Conservation (phyloP, 2,329 filamentous ascomycete species). For the Colletotrichum navitas region DNA sequence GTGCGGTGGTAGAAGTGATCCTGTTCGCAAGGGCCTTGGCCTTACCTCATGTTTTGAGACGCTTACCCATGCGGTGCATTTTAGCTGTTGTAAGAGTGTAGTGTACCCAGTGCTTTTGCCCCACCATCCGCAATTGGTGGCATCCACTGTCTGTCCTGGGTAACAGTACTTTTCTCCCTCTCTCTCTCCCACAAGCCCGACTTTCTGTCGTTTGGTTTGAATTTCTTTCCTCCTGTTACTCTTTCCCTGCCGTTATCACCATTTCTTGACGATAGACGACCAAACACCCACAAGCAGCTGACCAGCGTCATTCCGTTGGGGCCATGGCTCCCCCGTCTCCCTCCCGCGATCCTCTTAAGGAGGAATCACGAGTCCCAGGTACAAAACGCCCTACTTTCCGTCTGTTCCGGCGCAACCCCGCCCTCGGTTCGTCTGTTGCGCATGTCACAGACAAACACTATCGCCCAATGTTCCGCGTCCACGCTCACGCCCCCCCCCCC, state of each 20-base stretch:
- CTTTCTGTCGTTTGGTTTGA: slow-evolving; percentile 36
- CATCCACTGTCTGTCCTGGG: slow-evolving; percentile 36
- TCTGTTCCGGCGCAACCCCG: slow-evolving; percentile 42
- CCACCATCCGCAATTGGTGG: slow-evolving; percentile 43
- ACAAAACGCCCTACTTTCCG: slow-evolving; percentile 38
- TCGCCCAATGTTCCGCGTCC: slow-evolving; percentile 10
- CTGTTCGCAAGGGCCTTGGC: not conserved
- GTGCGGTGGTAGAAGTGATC: not conserved
- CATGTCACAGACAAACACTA: slow-evolving; percentile 39
- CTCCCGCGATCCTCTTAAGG: slow-evolving; percentile 26
- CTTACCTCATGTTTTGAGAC: slow-evolving; percentile 13
- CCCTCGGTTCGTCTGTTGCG: slow-evolving; percentile 42
- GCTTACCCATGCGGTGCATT: slow-evolving; percentile 19
- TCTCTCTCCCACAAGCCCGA: slow-evolving; percentile 22
- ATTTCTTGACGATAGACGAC: not conserved
- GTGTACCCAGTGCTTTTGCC: slow-evolving; percentile 24
- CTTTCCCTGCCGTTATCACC: slow-evolving; percentile 21
- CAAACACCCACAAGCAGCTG: not conserved
- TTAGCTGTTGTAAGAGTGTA: slow-evolving; percentile 13
- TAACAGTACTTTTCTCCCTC: slow-evolving; percentile 39
- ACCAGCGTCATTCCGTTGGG: slow-evolving; percentile 9
- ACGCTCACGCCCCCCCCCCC: slow-evolving; percentile 8
- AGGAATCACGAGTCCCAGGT: slow-evolving; percentile 33
- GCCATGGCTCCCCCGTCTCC: slow-evolving; percentile 33
- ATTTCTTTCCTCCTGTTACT: slow-evolving; percentile 36